Percentiles rank a stretch among this genome's conserved stretches.
Evolutionary conservation across 192 early-diverging fungal genomes (phyloP).

Genomic region (Podila epigama): DNA sequence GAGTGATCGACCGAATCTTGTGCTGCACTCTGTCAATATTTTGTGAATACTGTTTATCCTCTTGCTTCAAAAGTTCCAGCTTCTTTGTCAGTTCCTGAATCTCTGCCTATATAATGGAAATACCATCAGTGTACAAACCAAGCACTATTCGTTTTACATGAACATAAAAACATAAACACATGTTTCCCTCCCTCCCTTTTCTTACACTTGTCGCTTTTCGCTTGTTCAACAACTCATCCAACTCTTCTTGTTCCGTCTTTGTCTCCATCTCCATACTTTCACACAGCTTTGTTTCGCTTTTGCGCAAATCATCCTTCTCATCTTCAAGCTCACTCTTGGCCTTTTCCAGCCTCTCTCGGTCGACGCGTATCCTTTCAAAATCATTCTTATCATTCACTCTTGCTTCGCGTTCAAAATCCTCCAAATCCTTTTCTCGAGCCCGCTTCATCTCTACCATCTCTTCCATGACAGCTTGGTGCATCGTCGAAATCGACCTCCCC

Average conservation of each 20-base stretch:
- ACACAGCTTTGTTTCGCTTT: slow-evolving; percentile 23
- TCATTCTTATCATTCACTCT: neutral
- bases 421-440: slow-evolving; percentile 7
- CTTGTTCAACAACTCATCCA: slow-evolving; percentile 24
- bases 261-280: slow-evolving; percentile 37
- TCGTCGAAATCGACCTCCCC: slow-evolving; percentile 10
- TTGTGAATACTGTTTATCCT: slow-evolving; percentile 14
- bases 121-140: too few relatives aligned
- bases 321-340: slow-evolving; percentile 18
- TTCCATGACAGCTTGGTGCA: slow-evolving; percentile 12
- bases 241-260: slow-evolving; percentile 21
- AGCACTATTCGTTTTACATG: neutral
- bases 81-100: slow-evolving; percentile 18
- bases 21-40: slow-evolving; percentile 10
- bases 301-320: slow-evolving; percentile 18
- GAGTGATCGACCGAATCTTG: slow-evolving; percentile 13
- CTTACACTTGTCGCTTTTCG: slow-evolving; percentile 13
- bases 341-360: slow-evolving; percentile 20
- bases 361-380: slow-evolving; percentile 1
- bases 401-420: neutral
- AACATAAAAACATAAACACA: neutral
- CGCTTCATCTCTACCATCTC: slow-evolving; percentile 22
- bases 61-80: slow-evolving; percentile 6
- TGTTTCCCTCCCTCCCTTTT: too few relatives aligned
- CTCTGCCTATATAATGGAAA: slow-evolving; percentile 10